Conservation (phyloP, 768 basidiomycete genomes). For the Boletus barrowsii region DNA sequence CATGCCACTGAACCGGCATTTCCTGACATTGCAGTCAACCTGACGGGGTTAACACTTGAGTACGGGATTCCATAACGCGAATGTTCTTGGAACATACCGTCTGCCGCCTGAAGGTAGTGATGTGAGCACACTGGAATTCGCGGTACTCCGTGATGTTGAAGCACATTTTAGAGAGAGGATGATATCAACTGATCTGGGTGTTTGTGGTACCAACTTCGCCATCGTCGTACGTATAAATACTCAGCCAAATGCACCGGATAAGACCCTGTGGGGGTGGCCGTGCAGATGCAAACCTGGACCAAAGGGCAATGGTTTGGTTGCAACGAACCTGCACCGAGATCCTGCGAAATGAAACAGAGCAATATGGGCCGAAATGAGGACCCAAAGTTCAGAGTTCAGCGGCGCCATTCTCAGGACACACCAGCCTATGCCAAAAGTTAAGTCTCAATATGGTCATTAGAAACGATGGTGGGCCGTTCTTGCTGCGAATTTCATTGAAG, state of each 20-base stretch:
- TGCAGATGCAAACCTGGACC: slow-evolving; percentile 2
- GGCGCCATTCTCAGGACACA: slow-evolving; percentile 3
- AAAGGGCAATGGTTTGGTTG: neutral
- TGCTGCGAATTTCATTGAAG: slow-evolving; percentile 8
- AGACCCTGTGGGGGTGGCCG: slow-evolving; percentile 5
- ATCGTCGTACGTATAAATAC: slow-evolving; percentile 23
- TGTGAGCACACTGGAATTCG: slow-evolving; percentile 35
- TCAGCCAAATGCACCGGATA: neutral
- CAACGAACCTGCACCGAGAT: slow-evolving; percentile 3
- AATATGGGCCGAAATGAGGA: slow-evolving; percentile 12
- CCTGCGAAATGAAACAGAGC: slow-evolving; percentile 18
- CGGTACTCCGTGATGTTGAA: slow-evolving; percentile 32
- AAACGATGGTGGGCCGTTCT: slow-evolving; percentile 2
- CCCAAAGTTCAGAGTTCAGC: neutral
- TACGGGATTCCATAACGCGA: neutral
- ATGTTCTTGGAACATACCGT: slow-evolving; percentile 26
- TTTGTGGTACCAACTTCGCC: neutral
- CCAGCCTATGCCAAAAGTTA: slow-evolving; percentile 8
- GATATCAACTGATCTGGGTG: slow-evolving; percentile 4
- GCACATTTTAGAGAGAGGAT: slow-evolving; percentile 28
- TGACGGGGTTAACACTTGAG: slow-evolving; percentile 17
- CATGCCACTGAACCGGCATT: slow-evolving; percentile 39
- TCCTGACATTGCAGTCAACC: slow-evolving; percentile 46
- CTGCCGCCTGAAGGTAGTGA: slow-evolving; percentile 28
- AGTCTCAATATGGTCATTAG: slow-evolving; percentile 8